Base-by-base conservation (phyloP, 2,329 filamentous ascomycete genomes). In the Ascochyta fabae region DNA sequence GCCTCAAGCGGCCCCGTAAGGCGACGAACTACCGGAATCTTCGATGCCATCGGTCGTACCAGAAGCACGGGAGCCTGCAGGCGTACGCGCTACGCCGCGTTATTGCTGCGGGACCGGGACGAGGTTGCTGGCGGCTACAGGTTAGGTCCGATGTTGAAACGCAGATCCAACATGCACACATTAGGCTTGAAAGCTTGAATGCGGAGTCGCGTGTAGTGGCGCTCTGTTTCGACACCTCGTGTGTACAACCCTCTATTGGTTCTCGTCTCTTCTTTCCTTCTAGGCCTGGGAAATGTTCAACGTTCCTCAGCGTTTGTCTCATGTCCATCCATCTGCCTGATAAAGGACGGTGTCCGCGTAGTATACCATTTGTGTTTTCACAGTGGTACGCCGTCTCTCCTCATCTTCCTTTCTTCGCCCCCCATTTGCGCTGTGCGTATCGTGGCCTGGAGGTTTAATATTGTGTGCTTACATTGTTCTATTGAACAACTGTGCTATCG, bases 131-230 rank as follows among this genome's bases (percentile, higher is more conserved):
- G 73, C 72, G 73, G 69, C 71, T 75, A 75, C 70, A 69, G 59
- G 56, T 62, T 64, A 65, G 70, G 70, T 60, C 69, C 50, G 45
- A 56, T 55, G 61, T 67, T 73, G 71, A 74, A 73, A 74, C 71
- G 55, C 60, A 67, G 60, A 71, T 70, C 65, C 60, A 64, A 69
- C 64, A 69, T 60, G 56, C 65, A 68, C 56, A 66, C 50, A 64
- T 65, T 63, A 72, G 66, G 68, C 67, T 65, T 64, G 63, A 57
- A 69, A 67, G 71, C 67, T 70, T 73, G 57, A 69, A 56, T 70
- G 62, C 62, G 57, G 56, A 59, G 57, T 67, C 62, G 61, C 60
- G 62, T 67, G 65, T 57, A 58, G 67, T 72, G 66, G 70, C 68
- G 66, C 65, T 63, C 62, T 58, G 73, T 75, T 75, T 75, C 70